These are phyloP conservation scores for Stenocarpella maydis DNA, from an alignment of 2,329 filamentous ascomycete genomes.

Conservation along the genomic window DNA sequence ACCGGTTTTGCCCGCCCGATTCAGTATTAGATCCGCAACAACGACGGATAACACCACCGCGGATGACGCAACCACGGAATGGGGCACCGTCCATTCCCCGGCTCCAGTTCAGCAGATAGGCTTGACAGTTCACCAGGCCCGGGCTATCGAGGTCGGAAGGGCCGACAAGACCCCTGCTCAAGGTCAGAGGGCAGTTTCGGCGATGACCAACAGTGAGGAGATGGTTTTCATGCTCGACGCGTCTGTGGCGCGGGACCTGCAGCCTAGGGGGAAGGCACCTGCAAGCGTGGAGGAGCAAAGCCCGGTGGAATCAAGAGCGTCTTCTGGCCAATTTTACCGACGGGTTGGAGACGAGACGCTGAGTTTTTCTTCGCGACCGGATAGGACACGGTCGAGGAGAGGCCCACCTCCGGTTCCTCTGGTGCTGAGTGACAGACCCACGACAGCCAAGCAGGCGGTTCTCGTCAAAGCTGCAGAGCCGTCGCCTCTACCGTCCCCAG, in stretches of 20 bases:
- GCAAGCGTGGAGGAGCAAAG: conserved; percentile 37
- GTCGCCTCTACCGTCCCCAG: conserved; percentile 62
- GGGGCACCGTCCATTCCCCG: conserved; percentile 61
- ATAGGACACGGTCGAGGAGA: conserved; percentile 55
- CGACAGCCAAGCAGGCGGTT: conserved; percentile 50
- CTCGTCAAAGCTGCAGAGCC: conserved; percentile 57
- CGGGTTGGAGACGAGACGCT: conserved; percentile 67
- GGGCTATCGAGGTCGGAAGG: conserved; percentile 49
- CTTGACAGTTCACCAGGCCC: conserved; percentile 50
- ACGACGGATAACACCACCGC: conserved; percentile 52
- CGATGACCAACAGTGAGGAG: conserved; percentile 43
- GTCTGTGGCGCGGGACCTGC: conserved; percentile 38
- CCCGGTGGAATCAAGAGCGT: conserved; percentile 36
- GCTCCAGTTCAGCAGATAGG: conserved; percentile 54
- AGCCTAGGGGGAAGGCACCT: background rate
- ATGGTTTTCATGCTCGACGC: conserved; percentile 57
- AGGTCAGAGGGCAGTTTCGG: conserved; percentile 41
- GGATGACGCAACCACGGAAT: conserved; percentile 54
- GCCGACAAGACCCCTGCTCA: conserved; percentile 3
- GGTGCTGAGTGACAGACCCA: conserved; percentile 50
- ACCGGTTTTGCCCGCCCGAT: conserved; percentile 55
- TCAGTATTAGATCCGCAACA: conserved; percentile 41
- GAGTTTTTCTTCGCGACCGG: conserved; percentile 64
- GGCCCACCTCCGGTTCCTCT: conserved; percentile 66
- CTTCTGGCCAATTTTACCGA: conserved; percentile 56